These are phyloP conservation scores for Striga hermonthica DNA, from an alignment of 305 asterid species.

Conservation along the genomic window DNA sequence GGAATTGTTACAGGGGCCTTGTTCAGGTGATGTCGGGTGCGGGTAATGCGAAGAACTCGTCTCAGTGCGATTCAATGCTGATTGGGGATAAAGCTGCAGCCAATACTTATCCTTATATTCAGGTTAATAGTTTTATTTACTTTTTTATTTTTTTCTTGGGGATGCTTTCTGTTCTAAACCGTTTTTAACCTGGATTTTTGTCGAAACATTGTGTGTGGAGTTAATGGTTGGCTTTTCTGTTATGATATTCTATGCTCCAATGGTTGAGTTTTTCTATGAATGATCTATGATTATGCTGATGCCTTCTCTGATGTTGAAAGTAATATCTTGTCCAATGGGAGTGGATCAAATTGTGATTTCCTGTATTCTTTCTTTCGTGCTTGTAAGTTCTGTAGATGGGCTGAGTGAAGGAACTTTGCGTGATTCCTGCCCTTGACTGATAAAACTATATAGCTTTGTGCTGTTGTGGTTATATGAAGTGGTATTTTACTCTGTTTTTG, in stretches of 20 bases:
- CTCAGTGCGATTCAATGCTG: constrained; percentile 95
- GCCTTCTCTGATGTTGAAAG: neutral
- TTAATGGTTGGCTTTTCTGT: constrained; percentile 4
- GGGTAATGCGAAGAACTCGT: constrained; percentile 65
- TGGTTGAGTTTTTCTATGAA: constrained; percentile 16
- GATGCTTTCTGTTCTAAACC: too few species aligned
- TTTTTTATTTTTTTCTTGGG: neutral
- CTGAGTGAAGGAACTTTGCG: constrained; percentile 15
- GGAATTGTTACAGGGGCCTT: constrained; percentile 87
- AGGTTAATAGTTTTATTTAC: constrained; percentile 55
- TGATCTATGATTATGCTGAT: constrained; percentile 4
- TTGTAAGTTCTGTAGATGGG: neutral
- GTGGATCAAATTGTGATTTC: neutral
- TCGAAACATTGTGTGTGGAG: neutral
- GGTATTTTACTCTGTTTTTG: too few species aligned
- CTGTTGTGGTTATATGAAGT: too few species aligned
- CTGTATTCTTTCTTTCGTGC: neutral
- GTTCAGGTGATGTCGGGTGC: constrained; percentile 84
- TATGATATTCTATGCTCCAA: constrained; percentile 4
- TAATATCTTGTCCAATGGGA: neutral
- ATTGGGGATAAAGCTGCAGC: constrained; percentile 83
- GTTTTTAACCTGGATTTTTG: too few species aligned
- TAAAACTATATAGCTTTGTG: too few species aligned
- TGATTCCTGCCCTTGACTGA: too few species aligned
- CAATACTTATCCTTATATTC: constrained; percentile 88